These are phyloP conservation scores for Blastomyces emzantsi DNA, from an alignment of 2,329 filamentous ascomycete species.

Conservation along the genomic window DNA sequence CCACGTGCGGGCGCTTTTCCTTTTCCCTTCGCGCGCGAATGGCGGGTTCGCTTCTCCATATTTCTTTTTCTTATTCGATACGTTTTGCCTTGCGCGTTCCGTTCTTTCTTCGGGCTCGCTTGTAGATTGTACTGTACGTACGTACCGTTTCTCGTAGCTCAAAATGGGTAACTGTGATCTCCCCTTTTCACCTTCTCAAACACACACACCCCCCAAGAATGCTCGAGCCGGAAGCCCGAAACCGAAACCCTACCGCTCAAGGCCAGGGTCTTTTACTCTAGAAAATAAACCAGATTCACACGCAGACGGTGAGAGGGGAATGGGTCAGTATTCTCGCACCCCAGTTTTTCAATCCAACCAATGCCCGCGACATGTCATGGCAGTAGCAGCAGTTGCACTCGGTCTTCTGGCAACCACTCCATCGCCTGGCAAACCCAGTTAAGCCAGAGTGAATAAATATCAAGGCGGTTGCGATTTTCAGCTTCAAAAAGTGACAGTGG, in stretches of 20 bases:
- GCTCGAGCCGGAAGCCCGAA: too few species aligned
- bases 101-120: neutral
- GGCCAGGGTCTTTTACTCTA: too few species aligned
- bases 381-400: neutral
- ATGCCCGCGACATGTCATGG: neutral
- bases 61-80: neutral
- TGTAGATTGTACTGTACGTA: neutral
- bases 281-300: too few species aligned
- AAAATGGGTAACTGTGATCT: too few species aligned
- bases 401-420: neutral
- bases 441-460: neutral
- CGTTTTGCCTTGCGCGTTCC: neutral
- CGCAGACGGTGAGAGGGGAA: too few species aligned
- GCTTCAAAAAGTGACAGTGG: neutral
- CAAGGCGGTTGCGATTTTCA: neutral
- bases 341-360: neutral
- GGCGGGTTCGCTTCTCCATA: neutral
- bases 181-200: too few species aligned
- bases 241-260: too few species aligned
- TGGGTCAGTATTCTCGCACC: neutral
- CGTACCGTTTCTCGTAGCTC: neutral
- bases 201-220: too few species aligned
- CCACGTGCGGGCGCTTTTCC: neutral
- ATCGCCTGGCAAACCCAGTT: neutral
- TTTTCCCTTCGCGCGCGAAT: slow-evolving; percentile 1